Percentiles rank a stretch among this genome's conserved stretches.
phyloP scores from a whole-genome alignment of 345 rosid genomes.

The Eucalyptus leucophloia region DNA sequence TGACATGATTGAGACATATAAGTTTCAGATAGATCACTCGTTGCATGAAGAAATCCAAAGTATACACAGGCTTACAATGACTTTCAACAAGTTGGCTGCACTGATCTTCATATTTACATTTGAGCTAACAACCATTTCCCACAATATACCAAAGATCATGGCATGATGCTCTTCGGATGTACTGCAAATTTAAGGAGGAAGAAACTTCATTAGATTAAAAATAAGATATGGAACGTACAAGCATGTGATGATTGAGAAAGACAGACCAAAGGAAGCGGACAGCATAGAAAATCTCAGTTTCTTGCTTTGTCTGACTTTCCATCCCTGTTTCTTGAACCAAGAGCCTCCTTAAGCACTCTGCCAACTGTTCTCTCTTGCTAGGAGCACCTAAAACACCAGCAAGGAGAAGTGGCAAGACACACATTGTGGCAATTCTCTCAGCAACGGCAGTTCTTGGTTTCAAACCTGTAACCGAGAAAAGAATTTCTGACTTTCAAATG shows the following conservation, averaged over 20 bases:
- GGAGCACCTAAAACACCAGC: constrained; percentile 94
- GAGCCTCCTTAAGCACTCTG: constrained; percentile 66
- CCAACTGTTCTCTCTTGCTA: constrained; percentile 50
- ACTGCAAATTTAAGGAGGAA: constrained; percentile 27
- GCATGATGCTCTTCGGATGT: constrained; percentile 72
- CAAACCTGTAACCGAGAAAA: constrained; percentile 45
- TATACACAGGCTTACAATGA: constrained; percentile 44
- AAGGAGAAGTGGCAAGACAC: constrained; percentile 81
- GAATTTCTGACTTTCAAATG: background rate
- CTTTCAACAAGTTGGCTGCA: constrained; percentile 75
- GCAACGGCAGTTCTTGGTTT: constrained; percentile 74
- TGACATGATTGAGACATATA: background rate
- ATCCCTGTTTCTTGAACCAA: constrained; percentile 45
- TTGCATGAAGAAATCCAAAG: background rate
- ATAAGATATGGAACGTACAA: background rate
- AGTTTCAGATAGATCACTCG: background rate
- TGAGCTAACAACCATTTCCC: constrained; percentile 98
- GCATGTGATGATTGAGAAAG: background rate
- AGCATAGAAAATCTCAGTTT: constrained; percentile 52
- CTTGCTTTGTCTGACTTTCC: constrained; percentile 42
- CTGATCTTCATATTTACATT: constrained; percentile 62
- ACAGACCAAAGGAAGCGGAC: constrained; percentile 94
- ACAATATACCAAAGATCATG: constrained; percentile 69
- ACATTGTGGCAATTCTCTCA: constrained; percentile 60
- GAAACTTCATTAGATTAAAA: background rate